Conservation (phyloP, 352 stramenopile species). For the Halophytophthora batemanensis region DNA sequence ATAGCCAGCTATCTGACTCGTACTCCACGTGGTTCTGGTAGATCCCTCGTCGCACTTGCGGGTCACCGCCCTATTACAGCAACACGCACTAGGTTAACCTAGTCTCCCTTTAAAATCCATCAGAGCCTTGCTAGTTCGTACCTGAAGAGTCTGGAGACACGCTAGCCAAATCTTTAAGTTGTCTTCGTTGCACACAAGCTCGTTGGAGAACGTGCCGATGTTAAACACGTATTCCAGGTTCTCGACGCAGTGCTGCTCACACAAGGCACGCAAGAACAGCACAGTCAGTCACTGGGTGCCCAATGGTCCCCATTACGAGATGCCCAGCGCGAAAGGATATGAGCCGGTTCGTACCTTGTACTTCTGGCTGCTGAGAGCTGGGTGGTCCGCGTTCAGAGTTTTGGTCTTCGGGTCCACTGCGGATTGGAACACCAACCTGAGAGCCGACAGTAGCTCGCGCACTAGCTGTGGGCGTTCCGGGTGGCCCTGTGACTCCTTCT, state of each 20-base stretch:
- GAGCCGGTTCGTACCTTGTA: slow-evolving; percentile 63
- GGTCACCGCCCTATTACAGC: slow-evolving; percentile 61
- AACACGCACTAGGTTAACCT: slow-evolving; percentile 10
- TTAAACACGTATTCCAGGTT: slow-evolving; percentile 88
- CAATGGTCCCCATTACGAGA: background rate
- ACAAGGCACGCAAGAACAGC: slow-evolving; percentile 4
- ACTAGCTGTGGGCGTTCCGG: slow-evolving; percentile 60
- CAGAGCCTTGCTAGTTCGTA: slow-evolving; percentile 12
- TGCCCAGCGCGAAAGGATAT: background rate
- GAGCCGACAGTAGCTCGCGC: slow-evolving; percentile 49
- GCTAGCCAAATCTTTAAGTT: slow-evolving; percentile 76
- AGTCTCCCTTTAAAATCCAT: background rate
- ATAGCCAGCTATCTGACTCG: slow-evolving; percentile 85
- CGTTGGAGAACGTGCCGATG: slow-evolving; percentile 66
- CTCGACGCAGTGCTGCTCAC: slow-evolving; percentile 70
- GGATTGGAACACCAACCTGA: slow-evolving; percentile 62
- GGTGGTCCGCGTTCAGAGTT: slow-evolving; percentile 68
- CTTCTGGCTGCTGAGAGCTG: slow-evolving; percentile 78
- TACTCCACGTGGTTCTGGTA: slow-evolving; percentile 84
- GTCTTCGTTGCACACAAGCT: slow-evolving; percentile 67
- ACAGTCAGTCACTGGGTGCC: slow-evolving; percentile 1
- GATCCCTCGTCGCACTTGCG: slow-evolving; percentile 65
- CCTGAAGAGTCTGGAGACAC: slow-evolving; percentile 66
- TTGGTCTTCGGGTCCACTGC: slow-evolving; percentile 39
- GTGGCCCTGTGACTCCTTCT: slow-evolving; percentile 43